Evolutionary conservation across 352 stramenopile genomes (phyloP).

Genomic region (Poterioochromonas sp.): DNA sequence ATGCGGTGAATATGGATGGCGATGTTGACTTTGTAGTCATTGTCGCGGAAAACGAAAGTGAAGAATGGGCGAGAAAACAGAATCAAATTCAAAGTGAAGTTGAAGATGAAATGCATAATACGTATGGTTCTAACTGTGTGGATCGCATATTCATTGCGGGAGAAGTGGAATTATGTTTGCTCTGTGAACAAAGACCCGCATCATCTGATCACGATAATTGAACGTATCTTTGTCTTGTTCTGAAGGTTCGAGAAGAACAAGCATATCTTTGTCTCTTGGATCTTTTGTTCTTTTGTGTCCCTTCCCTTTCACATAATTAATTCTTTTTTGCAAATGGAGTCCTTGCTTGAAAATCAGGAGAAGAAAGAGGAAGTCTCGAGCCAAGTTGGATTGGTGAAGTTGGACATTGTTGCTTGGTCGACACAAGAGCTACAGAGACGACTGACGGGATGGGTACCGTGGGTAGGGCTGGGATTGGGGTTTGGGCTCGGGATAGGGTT

Average conservation of each 20-base stretch:
- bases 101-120: constrained; percentile 32
- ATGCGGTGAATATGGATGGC: constrained; percentile 29
- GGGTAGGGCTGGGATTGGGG: constrained; percentile 27
- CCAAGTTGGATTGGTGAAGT: constrained; percentile 30
- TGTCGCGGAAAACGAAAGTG: constrained; percentile 29
- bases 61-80: constrained; percentile 30
- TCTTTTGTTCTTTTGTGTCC: constrained; percentile 33
- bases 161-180: constrained; percentile 31
- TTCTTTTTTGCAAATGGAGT: constrained; percentile 31
- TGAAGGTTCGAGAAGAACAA: constrained; percentile 31
- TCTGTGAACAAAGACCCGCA: constrained; percentile 29
- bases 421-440: constrained; percentile 29
- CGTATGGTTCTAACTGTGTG: constrained; percentile 30
- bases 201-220: constrained; percentile 31
- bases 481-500: constrained; percentile 29
- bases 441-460: constrained; percentile 28
- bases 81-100: constrained; percentile 32
- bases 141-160: constrained; percentile 29
- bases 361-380: constrained; percentile 30
- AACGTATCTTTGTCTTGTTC: constrained; percentile 31
- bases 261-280: constrained; percentile 32
- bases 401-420: constrained; percentile 29
- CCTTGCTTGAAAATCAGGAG: constrained; percentile 30
- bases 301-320: constrained; percentile 32
- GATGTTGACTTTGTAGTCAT: constrained; percentile 31